phyloP scores from a whole-genome alignment of 805 yeast species.

The Wickerhamiella dianesei region DNA sequence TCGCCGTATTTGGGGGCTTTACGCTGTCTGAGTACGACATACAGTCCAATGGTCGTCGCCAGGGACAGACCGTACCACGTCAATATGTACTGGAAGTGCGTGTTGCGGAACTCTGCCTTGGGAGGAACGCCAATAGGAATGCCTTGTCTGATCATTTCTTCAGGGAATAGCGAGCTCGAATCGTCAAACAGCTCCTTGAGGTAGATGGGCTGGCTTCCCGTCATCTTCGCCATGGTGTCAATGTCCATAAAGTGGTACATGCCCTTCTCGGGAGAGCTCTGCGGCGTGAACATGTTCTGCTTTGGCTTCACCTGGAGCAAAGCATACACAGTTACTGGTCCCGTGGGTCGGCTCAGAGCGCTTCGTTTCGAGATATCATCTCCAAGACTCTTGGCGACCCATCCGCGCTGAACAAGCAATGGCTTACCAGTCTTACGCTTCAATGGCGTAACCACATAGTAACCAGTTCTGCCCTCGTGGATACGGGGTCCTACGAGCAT shows the following conservation, averaged over 20 bases:
- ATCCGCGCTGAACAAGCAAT: constrained; percentile 77
- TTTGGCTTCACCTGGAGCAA: constrained; percentile 55
- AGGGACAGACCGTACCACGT: constrained; percentile 90
- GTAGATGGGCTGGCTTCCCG: constrained; percentile 59
- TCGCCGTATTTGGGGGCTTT: constrained; percentile 8
- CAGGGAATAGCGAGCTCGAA: constrained; percentile 18
- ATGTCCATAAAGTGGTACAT: constrained; percentile 72
- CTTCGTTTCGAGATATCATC: constrained; percentile 37
- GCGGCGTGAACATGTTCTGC: constrained; percentile 57
- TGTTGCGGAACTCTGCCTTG: constrained; percentile 69
- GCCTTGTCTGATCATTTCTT: constrained; percentile 62
- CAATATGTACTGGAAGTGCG: constrained; percentile 79
- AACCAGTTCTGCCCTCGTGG: constrained; percentile 61
- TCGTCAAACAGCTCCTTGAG: constrained; percentile 56
- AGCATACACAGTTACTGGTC: constrained; percentile 59
- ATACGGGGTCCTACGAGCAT: constrained; percentile 85
- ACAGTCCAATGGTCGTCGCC: constrained; percentile 55
- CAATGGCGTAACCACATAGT: constrained; percentile 68
- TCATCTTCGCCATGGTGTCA: constrained; percentile 58
- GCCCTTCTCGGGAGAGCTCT: constrained; percentile 50
- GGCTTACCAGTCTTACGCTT: constrained; percentile 66
- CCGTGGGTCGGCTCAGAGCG: constrained; percentile 50
- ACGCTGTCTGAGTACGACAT: constrained; percentile 36
- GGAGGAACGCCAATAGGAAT: constrained; percentile 81
- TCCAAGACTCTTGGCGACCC: constrained; percentile 35